These are phyloP conservation scores for Fennellomyces sp. DNA, from an alignment of 371 early-diverging fungal species.

Conservation along the genomic window DNA sequence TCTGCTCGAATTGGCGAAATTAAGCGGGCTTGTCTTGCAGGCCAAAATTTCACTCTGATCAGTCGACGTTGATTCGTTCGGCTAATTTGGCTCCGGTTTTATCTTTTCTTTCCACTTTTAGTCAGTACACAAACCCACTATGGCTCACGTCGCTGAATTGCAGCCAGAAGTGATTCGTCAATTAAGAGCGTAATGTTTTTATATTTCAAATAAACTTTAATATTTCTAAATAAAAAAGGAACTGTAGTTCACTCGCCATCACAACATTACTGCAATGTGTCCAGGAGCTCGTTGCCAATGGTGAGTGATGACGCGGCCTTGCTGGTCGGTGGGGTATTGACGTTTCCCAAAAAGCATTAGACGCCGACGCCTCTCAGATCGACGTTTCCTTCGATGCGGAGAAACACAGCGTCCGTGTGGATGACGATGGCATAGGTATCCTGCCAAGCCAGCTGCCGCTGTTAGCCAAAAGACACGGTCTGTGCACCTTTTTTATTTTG, in stretches of 20 bases:
- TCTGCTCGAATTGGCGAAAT: too few species aligned
- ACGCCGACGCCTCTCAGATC: conserved; percentile 58
- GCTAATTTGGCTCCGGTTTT: too few species aligned
- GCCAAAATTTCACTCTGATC: too few species aligned
- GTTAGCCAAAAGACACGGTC: conserved; percentile 63
- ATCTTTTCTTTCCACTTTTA: background rate
- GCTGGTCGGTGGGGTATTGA: background rate
- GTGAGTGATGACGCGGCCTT: conserved; percentile 22
- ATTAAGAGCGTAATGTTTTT: conserved; percentile 27
- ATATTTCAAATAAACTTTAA: background rate
- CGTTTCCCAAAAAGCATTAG: conserved; percentile 45
- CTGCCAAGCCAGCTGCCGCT: conserved; percentile 36
- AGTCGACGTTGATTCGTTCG: too few species aligned
- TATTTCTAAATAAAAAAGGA: background rate
- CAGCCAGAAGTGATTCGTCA: conserved; percentile 20
- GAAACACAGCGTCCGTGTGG: conserved; percentile 57
- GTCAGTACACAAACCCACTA: too few species aligned
- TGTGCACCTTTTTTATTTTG: background rate
- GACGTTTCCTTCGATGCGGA: conserved; percentile 48
- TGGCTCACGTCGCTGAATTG: background rate
- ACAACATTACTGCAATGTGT: conserved; percentile 56
- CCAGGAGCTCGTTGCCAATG: conserved; percentile 65
- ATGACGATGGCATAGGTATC: conserved; percentile 72
- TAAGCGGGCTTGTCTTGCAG: too few species aligned
- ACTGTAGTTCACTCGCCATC: conserved; percentile 48